Evolutionary conservation across 2,329 filamentous ascomycete genomes (phyloP), one percentile per base, ranked within the genome.

Genomic region (Phialocephala sp.): DNA sequence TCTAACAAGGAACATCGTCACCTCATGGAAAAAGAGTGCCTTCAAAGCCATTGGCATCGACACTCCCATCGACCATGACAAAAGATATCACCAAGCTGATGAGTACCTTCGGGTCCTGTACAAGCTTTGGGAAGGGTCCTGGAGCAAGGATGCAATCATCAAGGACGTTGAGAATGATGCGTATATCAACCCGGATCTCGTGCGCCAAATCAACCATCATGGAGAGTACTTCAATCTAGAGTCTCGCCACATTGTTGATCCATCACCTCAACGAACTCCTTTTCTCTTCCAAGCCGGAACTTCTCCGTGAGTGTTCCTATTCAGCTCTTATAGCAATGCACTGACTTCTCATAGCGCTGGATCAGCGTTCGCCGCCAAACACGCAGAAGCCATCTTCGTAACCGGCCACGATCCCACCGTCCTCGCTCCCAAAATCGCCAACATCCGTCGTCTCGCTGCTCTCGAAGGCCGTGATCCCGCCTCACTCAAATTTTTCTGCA

Each of bases 241-340:
- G 0, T 87, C 88, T 0, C 87, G 87, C 22, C 87, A 91, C 68
- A 83, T 90, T 69, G 86, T 85, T 59, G 83, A 90, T 60, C 89
- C 89, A 0, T 84, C 84, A 59, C 89, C 88, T 0, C 90, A 92
- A 71, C 79, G 89, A 3, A 91, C 89, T 0, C 89, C 89, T 0
- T 80, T 92, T 1, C 82, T 92, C 3, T 80, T 91, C 3, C 89
- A 92, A 75, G 89, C 89, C 0, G 89, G 89, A 0, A 89, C 89
- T 0, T 90, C 87, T 0, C 84, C 82, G 45, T 50, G 22, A 9
- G 18, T 24, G 18, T 11, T 83, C 56, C 87, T 84, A 83, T 87
- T 85, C 54, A 27, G 32, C 22, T 15, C 32, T 20, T 35, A 35
- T 32, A 9, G 12, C 50, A 11, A 32, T 6, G 27, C 27, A 3